Conservation (phyloP, 106 monocot genomes). For the Allium sativum region DNA sequence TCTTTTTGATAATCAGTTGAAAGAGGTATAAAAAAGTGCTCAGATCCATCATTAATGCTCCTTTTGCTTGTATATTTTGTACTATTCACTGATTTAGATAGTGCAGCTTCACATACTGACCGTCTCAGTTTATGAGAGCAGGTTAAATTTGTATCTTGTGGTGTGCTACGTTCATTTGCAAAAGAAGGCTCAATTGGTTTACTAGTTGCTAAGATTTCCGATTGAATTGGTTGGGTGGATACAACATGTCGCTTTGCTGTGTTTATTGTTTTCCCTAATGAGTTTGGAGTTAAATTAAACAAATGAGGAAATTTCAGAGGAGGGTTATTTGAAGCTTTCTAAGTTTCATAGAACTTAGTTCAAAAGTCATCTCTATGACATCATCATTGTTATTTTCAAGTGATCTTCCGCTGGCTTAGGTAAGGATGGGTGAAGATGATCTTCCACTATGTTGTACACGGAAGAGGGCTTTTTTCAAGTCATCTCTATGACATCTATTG, state of each 20-base stretch:
- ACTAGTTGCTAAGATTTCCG: constrained; percentile 22
- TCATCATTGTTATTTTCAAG: constrained; percentile 48
- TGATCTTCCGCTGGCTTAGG: constrained; percentile 36
- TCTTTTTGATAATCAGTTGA: constrained; percentile 21
- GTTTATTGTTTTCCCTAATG: constrained; percentile 46
- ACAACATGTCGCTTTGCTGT: constrained; percentile 36
- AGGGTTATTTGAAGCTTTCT: constrained; percentile 51
- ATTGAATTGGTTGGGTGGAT: constrained; percentile 20
- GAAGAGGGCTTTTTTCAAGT: too few species aligned
- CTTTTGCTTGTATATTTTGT: constrained; percentile 31
- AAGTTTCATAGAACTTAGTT: constrained; percentile 62
- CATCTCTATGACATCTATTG: too few species aligned
- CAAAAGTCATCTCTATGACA: constrained; percentile 49
- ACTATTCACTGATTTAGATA: constrained; percentile 33
- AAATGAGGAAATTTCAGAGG: constrained; percentile 83
- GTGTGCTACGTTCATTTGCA: constrained; percentile 22
- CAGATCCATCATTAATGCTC: constrained; percentile 46
- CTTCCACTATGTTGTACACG: constrained; percentile 31
- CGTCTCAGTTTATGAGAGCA: constrained; percentile 48
- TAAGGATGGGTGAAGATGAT: constrained; percentile 26
- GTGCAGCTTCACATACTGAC: constrained; percentile 81
- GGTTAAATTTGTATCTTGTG: constrained; percentile 37
- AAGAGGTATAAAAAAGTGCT: constrained; percentile 84
- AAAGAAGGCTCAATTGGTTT: constrained; percentile 23
- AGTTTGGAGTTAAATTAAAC: constrained; percentile 81